Percentiles rank a stretch among this genome's conserved stretches.
These are phyloP conservation scores for Hypoxylon intermedium DNA, from an alignment of 495 filamentous ascomycete species.

Conservation along the genomic window DNA sequence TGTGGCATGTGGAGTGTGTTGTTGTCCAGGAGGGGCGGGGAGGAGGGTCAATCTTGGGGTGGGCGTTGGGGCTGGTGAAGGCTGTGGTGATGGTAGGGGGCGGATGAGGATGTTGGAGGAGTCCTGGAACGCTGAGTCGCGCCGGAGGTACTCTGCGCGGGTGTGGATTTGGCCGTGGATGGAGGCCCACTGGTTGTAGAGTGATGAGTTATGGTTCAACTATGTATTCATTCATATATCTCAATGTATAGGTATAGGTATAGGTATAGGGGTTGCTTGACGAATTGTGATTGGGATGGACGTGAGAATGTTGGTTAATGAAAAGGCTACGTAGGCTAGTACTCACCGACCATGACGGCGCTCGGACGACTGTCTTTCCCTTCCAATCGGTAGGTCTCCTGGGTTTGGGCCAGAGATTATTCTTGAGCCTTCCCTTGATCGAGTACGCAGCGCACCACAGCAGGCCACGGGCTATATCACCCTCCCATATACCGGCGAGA, in stretches of 20 bases:
- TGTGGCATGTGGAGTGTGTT: no score
- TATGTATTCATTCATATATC: no score
- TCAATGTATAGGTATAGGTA: no score
- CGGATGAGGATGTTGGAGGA: conserved; percentile 26
- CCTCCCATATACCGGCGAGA: conserved; percentile 31
- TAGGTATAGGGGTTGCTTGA: no score
- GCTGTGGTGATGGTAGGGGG: no score
- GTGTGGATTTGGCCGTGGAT: conserved; percentile 20
- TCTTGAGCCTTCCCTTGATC: neutral
- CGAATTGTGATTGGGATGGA: neutral
- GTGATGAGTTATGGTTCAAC: no score
- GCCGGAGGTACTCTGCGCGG: neutral
- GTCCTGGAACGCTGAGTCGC: neutral
- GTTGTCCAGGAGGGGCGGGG: no score
- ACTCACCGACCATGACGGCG: conserved; percentile 33
- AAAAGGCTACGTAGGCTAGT: neutral
- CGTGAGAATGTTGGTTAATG: neutral
- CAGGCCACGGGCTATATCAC: conserved; percentile 22
- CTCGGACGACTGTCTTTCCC: conserved; percentile 8
- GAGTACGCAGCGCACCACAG: conserved; percentile 21
- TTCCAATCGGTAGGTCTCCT: conserved; percentile 4
- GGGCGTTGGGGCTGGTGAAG: no score
- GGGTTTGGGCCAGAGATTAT: no score
- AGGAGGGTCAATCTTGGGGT: no score
- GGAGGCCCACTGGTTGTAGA: conserved; percentile 18